Evolutionary conservation across 208 protist genomes (phyloP), one percentile per base, ranked within the genome.

Genomic region (Entamoeba histolytica): DNA sequence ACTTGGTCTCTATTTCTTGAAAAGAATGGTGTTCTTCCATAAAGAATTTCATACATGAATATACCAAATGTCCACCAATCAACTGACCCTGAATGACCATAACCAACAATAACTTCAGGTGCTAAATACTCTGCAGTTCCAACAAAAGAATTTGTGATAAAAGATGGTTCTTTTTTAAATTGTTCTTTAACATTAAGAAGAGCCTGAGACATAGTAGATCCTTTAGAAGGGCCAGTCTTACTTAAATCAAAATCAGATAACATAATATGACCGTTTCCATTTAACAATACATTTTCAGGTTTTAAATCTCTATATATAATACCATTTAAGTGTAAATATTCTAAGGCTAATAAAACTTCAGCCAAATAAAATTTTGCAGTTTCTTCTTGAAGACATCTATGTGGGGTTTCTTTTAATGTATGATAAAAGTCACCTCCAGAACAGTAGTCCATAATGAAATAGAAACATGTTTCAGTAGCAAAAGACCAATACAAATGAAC

Each of bases 171-270:
- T 35, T 87, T 87, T 87, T 87, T 87, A 35, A 87, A 87, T 87
- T 87, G 61, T 87, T 87, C 61, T 28, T 87, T 28, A 4, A 35
- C 61, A 35, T 28, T 39, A 12, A 87, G 14, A 31, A 87, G 10
- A 87, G 61, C 61, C 10, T 35, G 17, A 31, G 61, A 28, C 61
- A 87, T 31, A 12, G 17, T 35, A 47, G 44, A 47, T n/a, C 61
- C 61, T 87, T 87, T 87, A 12, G 31, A 31, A 31, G 61, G 61
- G 14, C 28, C 17, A 12, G 61, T 87, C 19, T 87, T 87, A n/a
- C 61, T 87, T 23, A 98, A 95, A n/a, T 97, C 97, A 95, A 98
- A 98, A 95, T 98, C 97, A 87, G 97, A 97, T 39, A 98, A 96
- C 95, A 98, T 98, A 35, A 98, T 92, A 47, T 93, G 91, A 0